Evolutionary conservation across 192 early-diverging fungal genomes (phyloP).

Genomic region (Jimgerdemannia lactiflua): DNA sequence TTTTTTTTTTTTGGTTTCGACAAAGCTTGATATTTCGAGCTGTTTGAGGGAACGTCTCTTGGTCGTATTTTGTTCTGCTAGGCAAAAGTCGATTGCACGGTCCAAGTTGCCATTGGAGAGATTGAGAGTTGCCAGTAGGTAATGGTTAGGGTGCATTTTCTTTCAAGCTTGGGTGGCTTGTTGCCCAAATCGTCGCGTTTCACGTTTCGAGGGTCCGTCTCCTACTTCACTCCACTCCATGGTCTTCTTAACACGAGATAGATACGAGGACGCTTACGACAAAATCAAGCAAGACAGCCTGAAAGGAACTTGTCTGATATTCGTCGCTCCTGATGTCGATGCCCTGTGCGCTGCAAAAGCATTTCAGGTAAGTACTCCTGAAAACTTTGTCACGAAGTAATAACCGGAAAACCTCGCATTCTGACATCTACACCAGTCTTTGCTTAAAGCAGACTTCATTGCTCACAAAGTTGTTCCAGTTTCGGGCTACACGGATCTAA

Average conservation of each 20-base stretch:
- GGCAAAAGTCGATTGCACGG: too few relatives aligned
- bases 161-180: too few relatives aligned
- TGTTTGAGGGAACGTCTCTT: too few relatives aligned
- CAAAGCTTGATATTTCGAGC: too few relatives aligned
- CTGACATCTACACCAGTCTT: conserved; percentile 31
- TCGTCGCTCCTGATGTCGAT: conserved; percentile 79
- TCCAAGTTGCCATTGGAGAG: too few relatives aligned
- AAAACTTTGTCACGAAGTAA: not conserved
- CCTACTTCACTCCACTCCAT: conserved; percentile 33
- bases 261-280: conserved; percentile 55
- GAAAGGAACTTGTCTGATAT: conserved; percentile 58
- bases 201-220: too few relatives aligned
- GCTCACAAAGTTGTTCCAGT: conserved; percentile 83
- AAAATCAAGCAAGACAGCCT: conserved; percentile 38
- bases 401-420: conserved; percentile 1
- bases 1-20: too few relatives aligned
- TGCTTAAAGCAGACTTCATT: conserved; percentile 80
- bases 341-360: conserved; percentile 80
- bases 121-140: too few relatives aligned
- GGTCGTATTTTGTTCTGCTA: too few relatives aligned
- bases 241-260: conserved; percentile 47
- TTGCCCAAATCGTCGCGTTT: too few relatives aligned
- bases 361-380: conserved; percentile 50
- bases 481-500: conserved; percentile 59
- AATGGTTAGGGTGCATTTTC: too few relatives aligned